phyloP scores from a whole-genome alignment of 23 red algal species.

The Gracilaria domingensis region DNA sequence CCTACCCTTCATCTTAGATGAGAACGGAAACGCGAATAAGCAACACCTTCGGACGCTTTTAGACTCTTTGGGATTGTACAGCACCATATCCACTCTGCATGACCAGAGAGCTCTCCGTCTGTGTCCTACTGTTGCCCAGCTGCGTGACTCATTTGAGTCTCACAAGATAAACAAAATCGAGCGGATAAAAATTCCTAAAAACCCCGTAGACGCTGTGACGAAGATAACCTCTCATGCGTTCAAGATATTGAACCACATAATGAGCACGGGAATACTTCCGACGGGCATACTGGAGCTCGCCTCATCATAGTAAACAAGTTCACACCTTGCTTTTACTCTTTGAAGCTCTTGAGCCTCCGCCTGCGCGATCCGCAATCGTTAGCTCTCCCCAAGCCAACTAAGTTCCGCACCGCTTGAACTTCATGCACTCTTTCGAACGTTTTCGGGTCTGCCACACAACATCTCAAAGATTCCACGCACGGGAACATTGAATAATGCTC shows the following conservation, averaged over 20 bases:
- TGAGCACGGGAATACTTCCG: background rate
- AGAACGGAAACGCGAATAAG: background rate
- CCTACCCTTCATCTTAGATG: background rate
- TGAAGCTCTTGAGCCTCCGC: too few relatives aligned
- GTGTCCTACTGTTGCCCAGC: background rate
- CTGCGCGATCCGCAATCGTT: too few relatives aligned
- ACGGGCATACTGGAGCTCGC: background rate
- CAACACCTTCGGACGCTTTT: background rate
- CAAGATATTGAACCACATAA: background rate
- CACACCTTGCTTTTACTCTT: too few relatives aligned
- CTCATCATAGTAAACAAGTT: too few relatives aligned
- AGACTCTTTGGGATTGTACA: background rate
- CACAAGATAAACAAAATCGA: background rate
- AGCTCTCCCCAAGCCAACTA: too few relatives aligned
- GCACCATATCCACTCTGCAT: slow-evolving; percentile 15
- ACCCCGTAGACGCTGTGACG: background rate
- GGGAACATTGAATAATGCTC: too few relatives aligned
- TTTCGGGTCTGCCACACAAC: too few relatives aligned
- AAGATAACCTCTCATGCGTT: background rate
- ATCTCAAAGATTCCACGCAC: too few relatives aligned
- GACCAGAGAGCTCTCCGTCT: background rate
- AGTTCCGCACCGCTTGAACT: too few relatives aligned
- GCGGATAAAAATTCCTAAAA: background rate
- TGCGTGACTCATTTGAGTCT: slow-evolving; percentile 17
- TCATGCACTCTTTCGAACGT: too few relatives aligned